A percentile compares a stretch with the other conserved stretches of the same genome.
Evolutionary conservation across 2,329 filamentous ascomycete species (phyloP).

Genomic region (Cladophialophora carrionii): DNA sequence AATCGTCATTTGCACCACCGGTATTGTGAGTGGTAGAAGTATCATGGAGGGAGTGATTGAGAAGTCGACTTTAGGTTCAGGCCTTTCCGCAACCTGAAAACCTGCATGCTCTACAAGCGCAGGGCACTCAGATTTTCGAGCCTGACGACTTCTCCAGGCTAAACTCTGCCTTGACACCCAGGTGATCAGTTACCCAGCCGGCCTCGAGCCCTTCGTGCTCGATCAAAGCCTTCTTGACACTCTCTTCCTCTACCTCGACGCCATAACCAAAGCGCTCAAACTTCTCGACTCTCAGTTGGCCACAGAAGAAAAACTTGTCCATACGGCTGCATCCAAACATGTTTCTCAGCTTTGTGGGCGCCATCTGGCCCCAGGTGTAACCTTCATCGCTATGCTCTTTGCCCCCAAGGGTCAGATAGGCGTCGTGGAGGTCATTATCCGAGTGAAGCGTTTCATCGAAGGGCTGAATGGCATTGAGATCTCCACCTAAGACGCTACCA

Average conservation of each 20-base stretch:
- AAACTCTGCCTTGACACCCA: conserved; percentile 36
- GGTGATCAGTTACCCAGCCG: conserved; percentile 39
- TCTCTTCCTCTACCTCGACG: conserved; percentile 45
- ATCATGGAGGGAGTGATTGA: conserved; percentile 87
- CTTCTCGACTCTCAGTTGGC: conserved; percentile 51
- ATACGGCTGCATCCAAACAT: conserved; percentile 57
- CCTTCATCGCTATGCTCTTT: conserved; percentile 56
- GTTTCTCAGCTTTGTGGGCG: conserved; percentile 46
- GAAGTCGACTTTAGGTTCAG: conserved; percentile 47
- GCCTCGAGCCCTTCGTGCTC: conserved; percentile 33
- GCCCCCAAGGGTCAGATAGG: conserved; percentile 58
- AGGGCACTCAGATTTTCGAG: conserved; percentile 21
- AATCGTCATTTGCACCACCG: conserved; percentile 90
- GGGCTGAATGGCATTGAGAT: conserved; percentile 62
- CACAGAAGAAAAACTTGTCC: conserved; percentile 59
- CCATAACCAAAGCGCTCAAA: conserved; percentile 56
- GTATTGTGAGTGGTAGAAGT: conserved; percentile 83
- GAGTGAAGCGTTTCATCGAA: conserved; percentile 56
- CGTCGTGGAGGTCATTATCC: conserved; percentile 57
- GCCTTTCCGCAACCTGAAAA: conserved; percentile 18
- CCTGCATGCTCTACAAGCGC: not conserved
- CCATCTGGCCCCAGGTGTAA: conserved; percentile 64
- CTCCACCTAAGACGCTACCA: conserved; percentile 56
- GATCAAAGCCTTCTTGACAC: conserved; percentile 32
- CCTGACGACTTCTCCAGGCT: conserved; percentile 17